These are phyloP conservation scores for Linderina pennispora DNA, from an alignment of 192 early-diverging fungal genomes.

Conservation along the genomic window DNA sequence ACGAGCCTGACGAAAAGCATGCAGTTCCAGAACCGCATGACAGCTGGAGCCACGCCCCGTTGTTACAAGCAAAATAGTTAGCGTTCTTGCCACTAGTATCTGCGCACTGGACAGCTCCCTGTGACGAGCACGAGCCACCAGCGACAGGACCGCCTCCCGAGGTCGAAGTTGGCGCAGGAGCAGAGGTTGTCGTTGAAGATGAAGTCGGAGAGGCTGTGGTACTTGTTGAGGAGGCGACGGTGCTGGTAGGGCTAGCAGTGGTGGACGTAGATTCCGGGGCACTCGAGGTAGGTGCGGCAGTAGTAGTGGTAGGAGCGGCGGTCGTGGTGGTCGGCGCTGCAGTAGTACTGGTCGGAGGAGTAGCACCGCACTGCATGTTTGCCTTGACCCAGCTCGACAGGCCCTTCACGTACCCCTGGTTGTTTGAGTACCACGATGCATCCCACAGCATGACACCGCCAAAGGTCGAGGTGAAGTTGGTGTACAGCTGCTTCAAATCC, in stretches of 20 bases:
- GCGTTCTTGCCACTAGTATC: too few species aligned
- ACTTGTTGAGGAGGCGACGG: not conserved
- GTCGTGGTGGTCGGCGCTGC: slow-evolving; percentile 2
- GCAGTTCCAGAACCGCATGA: not conserved
- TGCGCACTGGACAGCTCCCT: too few species aligned
- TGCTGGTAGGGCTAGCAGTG: not conserved
- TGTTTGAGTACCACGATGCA: slow-evolving; percentile 57
- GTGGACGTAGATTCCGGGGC: not conserved
- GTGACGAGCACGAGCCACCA: too few species aligned
- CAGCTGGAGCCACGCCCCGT: not conserved
- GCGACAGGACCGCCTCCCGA: too few species aligned
- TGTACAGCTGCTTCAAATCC: slow-evolving; percentile 40
- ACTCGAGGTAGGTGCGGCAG: slow-evolving; percentile 1
- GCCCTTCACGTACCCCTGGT: slow-evolving; percentile 27
- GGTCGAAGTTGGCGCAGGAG: not conserved
- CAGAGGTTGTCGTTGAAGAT: not conserved
- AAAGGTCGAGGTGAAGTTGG: slow-evolving; percentile 49
- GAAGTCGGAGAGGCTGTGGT: not conserved
- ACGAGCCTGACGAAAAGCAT: not conserved
- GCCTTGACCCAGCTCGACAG: slow-evolving; percentile 35
- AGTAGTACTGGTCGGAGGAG: slow-evolving; percentile 1
- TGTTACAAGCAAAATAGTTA: not conserved
- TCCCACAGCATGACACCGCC: slow-evolving; percentile 77
- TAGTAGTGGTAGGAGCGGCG: not conserved
- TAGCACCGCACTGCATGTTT: slow-evolving; percentile 22